These are phyloP conservation scores for Acidiella bohemica DNA, from an alignment of 495 filamentous ascomycete species.

Conservation along the genomic window DNA sequence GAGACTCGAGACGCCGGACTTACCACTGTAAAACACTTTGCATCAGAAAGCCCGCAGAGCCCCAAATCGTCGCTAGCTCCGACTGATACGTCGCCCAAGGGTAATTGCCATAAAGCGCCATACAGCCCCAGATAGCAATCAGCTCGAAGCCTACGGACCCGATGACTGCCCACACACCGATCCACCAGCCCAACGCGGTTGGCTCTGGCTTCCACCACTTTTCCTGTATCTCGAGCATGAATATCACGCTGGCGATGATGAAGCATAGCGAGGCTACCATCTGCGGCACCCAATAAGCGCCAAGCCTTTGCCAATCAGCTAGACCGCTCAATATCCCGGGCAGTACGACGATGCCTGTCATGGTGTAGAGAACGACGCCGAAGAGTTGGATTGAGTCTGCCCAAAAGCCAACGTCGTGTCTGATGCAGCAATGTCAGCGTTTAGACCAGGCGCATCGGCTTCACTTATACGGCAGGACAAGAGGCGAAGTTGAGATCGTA, in stretches of 20 bases:
- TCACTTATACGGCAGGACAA: too few species aligned
- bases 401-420: constrained; percentile 18
- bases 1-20: too few species aligned
- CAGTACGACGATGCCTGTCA: constrained; percentile 9
- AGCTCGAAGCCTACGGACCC: constrained; percentile 16
- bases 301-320: constrained; percentile 5
- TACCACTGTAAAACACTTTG: constrained; percentile 44
- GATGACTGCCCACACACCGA: constrained; percentile 11
- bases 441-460: too few species aligned
- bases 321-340: constrained; percentile 13
- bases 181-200: constrained; percentile 13
- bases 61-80: constrained; percentile 14
- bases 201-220: constrained; percentile 16
- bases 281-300: constrained; percentile 18
- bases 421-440: too few species aligned
- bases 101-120: constrained; percentile 9
- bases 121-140: constrained; percentile 7
- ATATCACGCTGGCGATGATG: constrained; percentile 8
- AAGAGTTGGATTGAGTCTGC: constrained; percentile 12
- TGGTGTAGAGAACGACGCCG: constrained; percentile 12
- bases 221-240: constrained; percentile 15
- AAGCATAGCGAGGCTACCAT: constrained; percentile 16
- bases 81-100: constrained; percentile 5
- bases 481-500: too few species aligned
- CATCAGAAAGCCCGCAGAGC: constrained; percentile 11